Conservation (phyloP, 164 flowering plant genomes). For the Aristolochia fimbriata region DNA sequence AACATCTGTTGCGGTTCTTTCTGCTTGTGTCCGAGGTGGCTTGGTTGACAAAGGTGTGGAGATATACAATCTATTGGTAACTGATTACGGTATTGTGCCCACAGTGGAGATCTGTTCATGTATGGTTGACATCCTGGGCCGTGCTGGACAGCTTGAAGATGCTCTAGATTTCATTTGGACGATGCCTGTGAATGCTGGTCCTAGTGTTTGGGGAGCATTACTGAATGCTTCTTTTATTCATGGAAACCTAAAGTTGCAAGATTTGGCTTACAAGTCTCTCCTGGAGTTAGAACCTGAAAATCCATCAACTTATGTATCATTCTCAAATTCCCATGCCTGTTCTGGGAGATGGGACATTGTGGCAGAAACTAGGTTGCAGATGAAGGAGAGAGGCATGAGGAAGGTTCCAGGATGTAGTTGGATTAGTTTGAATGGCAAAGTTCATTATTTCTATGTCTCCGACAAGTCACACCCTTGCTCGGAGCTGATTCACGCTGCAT, state of each 20-base stretch:
- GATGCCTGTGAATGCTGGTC: constrained; percentile 54
- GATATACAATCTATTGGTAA: constrained; percentile 22
- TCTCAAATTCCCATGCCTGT: constrained; percentile 60
- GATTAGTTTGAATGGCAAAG: constrained; percentile 36
- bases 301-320: constrained; percentile 52
- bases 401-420: constrained; percentile 78
- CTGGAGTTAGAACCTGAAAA: constrained; percentile 53
- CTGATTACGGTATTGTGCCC: constrained; percentile 30
- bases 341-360: constrained; percentile 57
- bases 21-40: constrained; percentile 61
- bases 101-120: constrained; percentile 61
- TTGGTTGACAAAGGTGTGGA: constrained; percentile 42
- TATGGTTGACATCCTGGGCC: constrained; percentile 59
- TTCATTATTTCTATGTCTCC: constrained; percentile 48
- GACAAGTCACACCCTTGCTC: constrained; percentile 48
- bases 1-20: constrained; percentile 51
- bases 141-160: constrained; percentile 45
- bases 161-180: constrained; percentile 47
- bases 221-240: constrained; percentile 38
- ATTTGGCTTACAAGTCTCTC: constrained; percentile 44
- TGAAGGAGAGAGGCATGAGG: constrained; percentile 46
- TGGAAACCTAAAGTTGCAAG: constrained; percentile 39
- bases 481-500: constrained; percentile 28
- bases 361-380: constrained; percentile 39
- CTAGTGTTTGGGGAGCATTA: constrained; percentile 71